Evolutionary conservation across 805 yeast genomes (phyloP).

Genomic region (Schwanniomyces sp.): DNA sequence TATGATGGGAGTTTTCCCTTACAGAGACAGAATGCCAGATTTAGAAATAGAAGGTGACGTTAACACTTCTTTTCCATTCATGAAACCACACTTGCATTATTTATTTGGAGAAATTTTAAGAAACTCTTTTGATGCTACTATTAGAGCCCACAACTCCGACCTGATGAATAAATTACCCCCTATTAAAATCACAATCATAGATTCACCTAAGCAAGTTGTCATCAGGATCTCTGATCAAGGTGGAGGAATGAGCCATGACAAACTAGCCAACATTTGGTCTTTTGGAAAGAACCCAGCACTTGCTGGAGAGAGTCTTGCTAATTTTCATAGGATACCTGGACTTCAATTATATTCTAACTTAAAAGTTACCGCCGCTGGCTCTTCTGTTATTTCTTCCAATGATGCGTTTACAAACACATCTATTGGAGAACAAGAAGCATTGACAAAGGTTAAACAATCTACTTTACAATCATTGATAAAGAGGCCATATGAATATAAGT

Average conservation of each 20-base stretch:
- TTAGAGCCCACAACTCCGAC: constrained; percentile 33
- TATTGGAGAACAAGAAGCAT: constrained; percentile 31
- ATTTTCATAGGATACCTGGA: constrained; percentile 72
- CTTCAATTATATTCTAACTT: constrained; percentile 44
- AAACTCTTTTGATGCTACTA: constrained; percentile 82
- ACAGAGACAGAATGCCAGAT: constrained; percentile 62
- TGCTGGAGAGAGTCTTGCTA: constrained; percentile 58
- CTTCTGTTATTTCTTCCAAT: constrained; percentile 28
- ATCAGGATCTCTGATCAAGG: constrained; percentile 88
- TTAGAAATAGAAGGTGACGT: constrained; percentile 72
- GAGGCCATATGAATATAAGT: constrained; percentile 69
- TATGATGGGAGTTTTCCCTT: constrained; percentile 54
- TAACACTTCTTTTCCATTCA: constrained; percentile 71
- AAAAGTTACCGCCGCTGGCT: constrained; percentile 40
- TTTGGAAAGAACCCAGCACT: constrained; percentile 71
- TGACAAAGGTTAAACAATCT: constrained; percentile 36
- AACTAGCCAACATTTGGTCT: constrained; percentile 74
- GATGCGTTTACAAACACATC: constrained; percentile 39
- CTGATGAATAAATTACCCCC: constrained; percentile 56
- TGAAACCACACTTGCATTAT: constrained; percentile 84
- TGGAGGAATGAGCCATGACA: constrained; percentile 72
- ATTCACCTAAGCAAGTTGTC: constrained; percentile 63
- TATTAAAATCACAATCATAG: constrained; percentile 71
- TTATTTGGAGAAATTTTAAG: constrained; percentile 84
- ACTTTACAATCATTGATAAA: constrained; percentile 66